Percentiles rank a stretch among this genome's conserved stretches.
Evolutionary conservation across 1,139 yeast species (phyloP).

Genomic region (Ogataea hybrid): DNA sequence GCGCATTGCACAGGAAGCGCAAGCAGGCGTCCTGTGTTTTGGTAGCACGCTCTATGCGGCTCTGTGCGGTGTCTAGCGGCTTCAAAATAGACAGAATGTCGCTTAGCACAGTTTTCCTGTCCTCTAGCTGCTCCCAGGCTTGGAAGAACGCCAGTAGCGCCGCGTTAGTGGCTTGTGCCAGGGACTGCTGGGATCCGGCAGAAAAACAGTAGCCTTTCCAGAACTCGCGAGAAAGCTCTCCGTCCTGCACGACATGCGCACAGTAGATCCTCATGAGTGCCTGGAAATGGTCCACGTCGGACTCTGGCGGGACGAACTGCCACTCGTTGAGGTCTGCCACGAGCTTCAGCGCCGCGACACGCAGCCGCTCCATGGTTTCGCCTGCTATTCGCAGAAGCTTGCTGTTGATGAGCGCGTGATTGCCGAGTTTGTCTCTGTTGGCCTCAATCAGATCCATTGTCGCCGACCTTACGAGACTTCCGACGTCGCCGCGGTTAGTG

Average conservation of each 20-base stretch:
- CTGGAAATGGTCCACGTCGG: constrained; percentile 31
- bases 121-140: constrained; percentile 15
- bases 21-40: constrained; percentile 30
- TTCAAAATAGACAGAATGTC: constrained; percentile 19
- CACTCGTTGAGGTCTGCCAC: constrained; percentile 21
- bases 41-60: constrained; percentile 13
- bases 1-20: constrained; percentile 38
- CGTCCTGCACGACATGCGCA: constrained; percentile 11
- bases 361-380: constrained; percentile 45
- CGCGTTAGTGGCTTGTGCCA: constrained; percentile 44
- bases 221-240: constrained; percentile 37
- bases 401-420: constrained; percentile 22
- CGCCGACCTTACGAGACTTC: constrained; percentile 63
- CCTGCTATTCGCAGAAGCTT: constrained; percentile 55
- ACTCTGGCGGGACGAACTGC: constrained; percentile 4
- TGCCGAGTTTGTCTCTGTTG: constrained; percentile 28
- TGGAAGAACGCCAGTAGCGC: constrained; percentile 44
- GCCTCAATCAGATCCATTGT: constrained; percentile 41
- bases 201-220: constrained; percentile 57
- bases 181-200: constrained; percentile 62
- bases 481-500: constrained; percentile 76
- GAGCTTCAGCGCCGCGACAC: constrained; percentile 31
- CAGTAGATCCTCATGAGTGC: constrained; percentile 27
- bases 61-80: not conserved
- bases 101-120: constrained; percentile 26